Base-by-base conservation (phyloP, 2,329 filamentous ascomycete genomes). In the Westerdykella aurantiaca region DNA sequence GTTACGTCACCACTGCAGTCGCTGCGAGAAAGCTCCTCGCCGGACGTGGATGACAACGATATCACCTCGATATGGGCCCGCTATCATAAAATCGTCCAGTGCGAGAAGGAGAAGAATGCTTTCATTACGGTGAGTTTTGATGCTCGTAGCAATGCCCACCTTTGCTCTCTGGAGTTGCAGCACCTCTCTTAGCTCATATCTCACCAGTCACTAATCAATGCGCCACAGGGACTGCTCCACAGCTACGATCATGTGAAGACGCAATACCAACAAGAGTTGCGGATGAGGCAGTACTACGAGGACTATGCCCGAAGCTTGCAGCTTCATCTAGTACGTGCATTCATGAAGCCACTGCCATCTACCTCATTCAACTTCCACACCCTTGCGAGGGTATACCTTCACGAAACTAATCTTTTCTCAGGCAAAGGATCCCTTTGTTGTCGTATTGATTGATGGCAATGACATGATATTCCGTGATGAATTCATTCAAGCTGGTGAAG, bases 401-500 rank as follows among this genome's bases (percentile, higher is more conserved):
- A 34, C 31, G 5, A 45, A 31, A n/a, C 38, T 48, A 46, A 46
- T 9, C 35, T 49, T 31, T 41, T 14, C 29, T 48, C 51, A 75
- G 72, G 70, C 75, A 41, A 71, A 72, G 42, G 74, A 79, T 60
- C 71, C 76, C 4, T 80, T 76, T 51, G 67, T 80, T 34, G 59
- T 77, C 13, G 67, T 78, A 25, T 64, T 81, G 31, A 68, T 81
- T 39, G 77, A 81, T 51, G 77, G 75, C 34, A 75, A 79, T 50
- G 74, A 72, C 37, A 73, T 78, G 61, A 70, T 80, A 51, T 80
- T 81, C 52, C 64, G 68, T 37, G 73, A 79, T 43, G 66, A 75
- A 14, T 70, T 74, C 42, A 45, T 79, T 38, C 65, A 68, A 39
- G 65, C 69, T 38, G 77, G 75, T 25, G 74, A 76, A 60, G 56